Evolutionary conservation across 177 flowering plant species (phyloP).

Genomic region (Telopea speciosissima): DNA sequence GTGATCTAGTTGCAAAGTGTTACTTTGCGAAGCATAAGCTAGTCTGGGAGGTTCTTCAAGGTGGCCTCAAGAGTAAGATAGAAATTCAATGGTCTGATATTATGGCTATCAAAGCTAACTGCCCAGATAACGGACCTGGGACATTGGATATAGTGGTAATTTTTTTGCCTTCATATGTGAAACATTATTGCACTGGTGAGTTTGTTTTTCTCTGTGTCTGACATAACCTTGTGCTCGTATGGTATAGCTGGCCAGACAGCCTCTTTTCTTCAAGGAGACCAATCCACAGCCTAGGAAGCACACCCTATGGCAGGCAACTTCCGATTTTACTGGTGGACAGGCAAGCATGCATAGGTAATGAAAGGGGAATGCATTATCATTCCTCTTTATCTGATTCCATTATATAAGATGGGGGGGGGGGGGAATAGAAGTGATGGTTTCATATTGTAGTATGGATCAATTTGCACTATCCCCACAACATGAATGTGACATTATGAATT

Average conservation of each 20-base stretch:
- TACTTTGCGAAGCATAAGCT: constrained; percentile 88
- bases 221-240: constrained; percentile 8
- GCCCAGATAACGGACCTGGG: constrained; percentile 61
- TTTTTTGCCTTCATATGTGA: not conserved
- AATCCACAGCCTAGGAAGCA: constrained; percentile 99
- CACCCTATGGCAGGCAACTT: constrained; percentile 89
- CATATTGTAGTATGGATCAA: not conserved
- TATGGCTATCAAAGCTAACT: constrained; percentile 65
- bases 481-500: no score
- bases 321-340: constrained; percentile 91
- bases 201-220: not conserved
- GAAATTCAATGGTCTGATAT: constrained; percentile 94
- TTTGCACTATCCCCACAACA: not conserved
- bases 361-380: not conserved
- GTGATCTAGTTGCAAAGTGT: constrained; percentile 86
- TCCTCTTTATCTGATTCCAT: not conserved
- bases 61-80: constrained; percentile 77
- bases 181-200: not conserved
- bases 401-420: no score
- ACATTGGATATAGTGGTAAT: constrained; percentile 70
- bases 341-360: constrained; percentile 70
- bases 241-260: constrained; percentile 75
- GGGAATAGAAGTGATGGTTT: no score
- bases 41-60: constrained; percentile 88
- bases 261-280: constrained; percentile 94